phyloP scores from a whole-genome alignment of 2,329 filamentous ascomycete genomes.

The Hypoxylon sp. region DNA sequence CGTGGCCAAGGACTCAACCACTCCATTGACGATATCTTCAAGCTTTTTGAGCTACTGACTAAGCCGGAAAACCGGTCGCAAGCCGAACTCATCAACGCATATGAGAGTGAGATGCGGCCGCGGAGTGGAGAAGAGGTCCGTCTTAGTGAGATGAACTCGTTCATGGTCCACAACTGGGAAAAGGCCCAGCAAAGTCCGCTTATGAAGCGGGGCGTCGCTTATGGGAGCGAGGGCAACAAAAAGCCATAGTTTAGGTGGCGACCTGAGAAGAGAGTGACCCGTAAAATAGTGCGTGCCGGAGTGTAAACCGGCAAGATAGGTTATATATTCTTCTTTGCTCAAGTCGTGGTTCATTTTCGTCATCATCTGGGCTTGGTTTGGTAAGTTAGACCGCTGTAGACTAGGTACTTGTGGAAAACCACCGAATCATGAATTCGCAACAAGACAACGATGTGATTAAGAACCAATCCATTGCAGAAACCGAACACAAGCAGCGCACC shows the following conservation, averaged over 20 bases:
- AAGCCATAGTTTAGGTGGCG: conserved; percentile 5
- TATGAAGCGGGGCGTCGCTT: conserved; percentile 44
- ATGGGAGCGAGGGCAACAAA: conserved; percentile 27
- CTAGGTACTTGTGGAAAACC: neutral
- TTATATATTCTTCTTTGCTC: neutral
- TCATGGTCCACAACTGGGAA: conserved; percentile 61
- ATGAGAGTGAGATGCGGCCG: conserved; percentile 62
- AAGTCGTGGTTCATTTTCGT: neutral
- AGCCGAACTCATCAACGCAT: conserved; percentile 53
- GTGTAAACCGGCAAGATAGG: neutral
- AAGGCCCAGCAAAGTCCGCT: conserved; percentile 52
- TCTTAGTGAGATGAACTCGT: conserved; percentile 58
- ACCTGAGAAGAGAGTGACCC: neutral
- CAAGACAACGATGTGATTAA: neutral
- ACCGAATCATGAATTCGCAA: neutral
- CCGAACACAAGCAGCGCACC: conserved; percentile 21
- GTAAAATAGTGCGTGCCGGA: neutral
- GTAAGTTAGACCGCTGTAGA: neutral
- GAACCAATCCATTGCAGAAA: conserved; percentile 21
- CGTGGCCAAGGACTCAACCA: conserved; percentile 65
- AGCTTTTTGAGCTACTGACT: conserved; percentile 54
- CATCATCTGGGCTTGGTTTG: neutral
- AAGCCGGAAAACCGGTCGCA: conserved; percentile 34
- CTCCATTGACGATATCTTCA: conserved; percentile 58
- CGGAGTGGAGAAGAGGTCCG: conserved; percentile 60